Conservation (phyloP, 768 basidiomycete species). For the Rhizopogon salebrosus region DNA sequence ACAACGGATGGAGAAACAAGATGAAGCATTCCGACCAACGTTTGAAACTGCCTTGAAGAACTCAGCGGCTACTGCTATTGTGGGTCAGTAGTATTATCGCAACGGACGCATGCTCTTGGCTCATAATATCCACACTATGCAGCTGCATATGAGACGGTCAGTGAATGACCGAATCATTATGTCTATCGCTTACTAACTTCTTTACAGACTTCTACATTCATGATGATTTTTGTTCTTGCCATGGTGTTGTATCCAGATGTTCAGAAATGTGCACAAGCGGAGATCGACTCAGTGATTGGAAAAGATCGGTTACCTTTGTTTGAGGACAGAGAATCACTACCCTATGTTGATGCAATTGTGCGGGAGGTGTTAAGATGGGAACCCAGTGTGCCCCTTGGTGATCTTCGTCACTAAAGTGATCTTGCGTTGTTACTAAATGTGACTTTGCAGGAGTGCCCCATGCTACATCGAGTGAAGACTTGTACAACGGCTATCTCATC, state of each 20-base stretch:
- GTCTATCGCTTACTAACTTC: neutral
- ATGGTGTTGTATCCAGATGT: conserved; percentile 14
- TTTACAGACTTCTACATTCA: conserved; percentile 3
- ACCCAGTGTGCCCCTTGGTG: conserved; percentile 10
- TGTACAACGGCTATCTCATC: conserved; percentile 1
- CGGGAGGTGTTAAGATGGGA: conserved; percentile 12
- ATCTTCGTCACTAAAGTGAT: neutral
- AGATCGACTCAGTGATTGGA: conserved; percentile 19
- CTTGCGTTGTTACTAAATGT: neutral
- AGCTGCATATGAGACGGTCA: conserved; percentile 3
- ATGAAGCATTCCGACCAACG: neutral
- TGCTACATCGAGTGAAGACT: neutral
- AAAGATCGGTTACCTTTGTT: conserved; percentile 9
- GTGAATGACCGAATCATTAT: neutral
- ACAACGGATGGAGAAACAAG: conserved; percentile 11
- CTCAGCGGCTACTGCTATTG: conserved; percentile 6
- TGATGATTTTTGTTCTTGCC: conserved; percentile 12
- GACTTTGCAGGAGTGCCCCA: neutral
- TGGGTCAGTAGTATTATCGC: neutral
- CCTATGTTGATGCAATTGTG: conserved; percentile 11
- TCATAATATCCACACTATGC: conserved; percentile 1
- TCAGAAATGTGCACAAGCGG: conserved; percentile 12
- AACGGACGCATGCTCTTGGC: neutral
- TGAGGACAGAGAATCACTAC: conserved; percentile 7
- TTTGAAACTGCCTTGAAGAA: conserved; percentile 7